Base-by-base conservation (phyloP, 2,329 filamentous ascomycete species). In the Metarhizium rileyi region DNA sequence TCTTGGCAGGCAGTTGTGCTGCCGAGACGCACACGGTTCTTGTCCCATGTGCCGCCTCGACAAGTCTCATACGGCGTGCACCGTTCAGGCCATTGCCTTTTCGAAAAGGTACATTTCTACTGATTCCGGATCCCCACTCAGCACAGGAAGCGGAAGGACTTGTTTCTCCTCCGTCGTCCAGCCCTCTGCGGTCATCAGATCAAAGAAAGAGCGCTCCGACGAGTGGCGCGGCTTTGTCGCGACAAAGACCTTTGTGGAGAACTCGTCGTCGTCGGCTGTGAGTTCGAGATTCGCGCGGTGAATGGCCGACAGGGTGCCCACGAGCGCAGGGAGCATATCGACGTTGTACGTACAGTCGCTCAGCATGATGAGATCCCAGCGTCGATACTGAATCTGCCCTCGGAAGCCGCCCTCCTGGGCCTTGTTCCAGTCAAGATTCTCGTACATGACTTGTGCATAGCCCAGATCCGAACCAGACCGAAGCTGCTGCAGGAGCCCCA, bases 341-440 rank as follows among this genome's bases (percentile, higher is more conserved):
- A 71, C 73, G 53, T 81, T 81, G 66, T 81, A 81, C 0, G 77
- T 81, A 68, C 78, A 80, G 60, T 82, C 78, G 59, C 77, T 80
- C 22, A 81, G 64, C 47, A 79, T 66, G 44, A 80, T 58, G 5
- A 80, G 62, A 51, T 80, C 73, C 77, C 77, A 81, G 2, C 60
- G 52, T 2, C 61, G 63, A 1, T 66, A 62, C n/a, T 56, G 53
- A 1, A 67, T 68, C 23, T 67, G 59, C 0, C 64, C 55, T 0
- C 73, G 74, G 52, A 80, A 75, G 0, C 46, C 50, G 0, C 74
- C 76, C 2, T 61, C 52, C 26, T 67, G 62, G 0, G 74, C 77
- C 28, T 76, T 68, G 22, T 78, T 70, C 78, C 78, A 81, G 61
- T 81, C 76, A 10, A 81, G 66, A 41, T 74, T 75, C 55, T 80